phyloP scores from a whole-genome alignment of 805 yeast species.

The Wickerhamiella hasegawae region DNA sequence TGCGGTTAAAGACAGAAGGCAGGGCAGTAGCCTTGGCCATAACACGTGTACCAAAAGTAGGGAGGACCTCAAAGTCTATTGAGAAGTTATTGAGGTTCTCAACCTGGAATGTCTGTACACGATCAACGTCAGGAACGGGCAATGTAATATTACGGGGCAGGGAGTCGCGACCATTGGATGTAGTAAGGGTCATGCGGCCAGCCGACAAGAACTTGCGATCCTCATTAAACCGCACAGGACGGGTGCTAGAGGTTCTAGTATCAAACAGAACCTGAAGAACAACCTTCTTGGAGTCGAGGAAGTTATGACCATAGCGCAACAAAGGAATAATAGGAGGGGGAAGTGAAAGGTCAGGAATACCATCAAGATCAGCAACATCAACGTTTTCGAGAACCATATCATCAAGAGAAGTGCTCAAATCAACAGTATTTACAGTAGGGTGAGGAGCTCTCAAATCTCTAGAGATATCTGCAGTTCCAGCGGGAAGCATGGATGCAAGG shows the following conservation, averaged over 20 bases:
- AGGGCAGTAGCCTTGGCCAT: constrained; percentile 80
- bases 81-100: constrained; percentile 58
- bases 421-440: background rate
- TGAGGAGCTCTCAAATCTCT: constrained; percentile 1
- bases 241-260: constrained; percentile 25
- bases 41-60: constrained; percentile 84
- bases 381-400: constrained; percentile 11
- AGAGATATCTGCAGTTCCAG: constrained; percentile 10
- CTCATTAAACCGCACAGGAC: constrained; percentile 30
- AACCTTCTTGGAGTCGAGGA: constrained; percentile 67
- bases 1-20: constrained; percentile 31
- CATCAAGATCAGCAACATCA: constrained; percentile 30
- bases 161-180: constrained; percentile 52
- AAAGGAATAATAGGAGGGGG: constrained; percentile 96
- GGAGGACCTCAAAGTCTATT: constrained; percentile 79
- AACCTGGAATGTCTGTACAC: constrained; percentile 67
- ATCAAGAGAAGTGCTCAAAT: constrained; percentile 5
- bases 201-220: constrained; percentile 25
- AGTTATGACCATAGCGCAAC: constrained; percentile 89
- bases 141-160: constrained; percentile 76
- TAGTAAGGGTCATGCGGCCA: constrained; percentile 60
- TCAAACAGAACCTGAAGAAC: constrained; percentile 50
- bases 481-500: constrained; percentile 27
- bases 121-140: constrained; percentile 56
- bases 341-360: constrained; percentile 75